Evolutionary conservation across 2,329 filamentous ascomycete species (phyloP).

Genomic region (Penicillium sp.): DNA sequence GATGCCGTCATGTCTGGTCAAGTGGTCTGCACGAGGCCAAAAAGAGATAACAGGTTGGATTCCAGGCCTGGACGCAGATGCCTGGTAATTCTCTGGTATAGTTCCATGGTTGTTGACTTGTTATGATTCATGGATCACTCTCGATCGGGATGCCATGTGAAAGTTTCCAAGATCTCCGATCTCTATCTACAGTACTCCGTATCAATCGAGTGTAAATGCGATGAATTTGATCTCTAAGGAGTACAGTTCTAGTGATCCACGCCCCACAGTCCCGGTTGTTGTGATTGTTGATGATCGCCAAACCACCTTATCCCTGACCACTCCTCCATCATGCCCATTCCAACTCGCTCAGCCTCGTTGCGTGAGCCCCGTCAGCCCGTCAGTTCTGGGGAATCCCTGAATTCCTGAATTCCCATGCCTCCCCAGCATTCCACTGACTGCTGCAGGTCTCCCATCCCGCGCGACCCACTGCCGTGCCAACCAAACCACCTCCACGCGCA

Average conservation of each 20-base stretch:
- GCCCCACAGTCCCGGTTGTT: neutral
- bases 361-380: conserved; percentile 33
- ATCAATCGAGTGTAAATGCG: too few relatives aligned
- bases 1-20: neutral
- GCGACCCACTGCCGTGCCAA: neutral
- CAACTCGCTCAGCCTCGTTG: conserved; percentile 34
- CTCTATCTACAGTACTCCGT: too few relatives aligned
- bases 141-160: too few relatives aligned
- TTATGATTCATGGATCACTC: too few relatives aligned
- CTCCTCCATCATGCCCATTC: conserved; percentile 34
- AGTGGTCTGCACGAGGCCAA: neutral
- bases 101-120: too few relatives aligned
- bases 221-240: too few relatives aligned
- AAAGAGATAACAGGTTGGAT: too few relatives aligned
- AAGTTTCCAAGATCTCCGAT: too few relatives aligned
- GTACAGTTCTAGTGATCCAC: too few relatives aligned
- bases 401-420: too few relatives aligned
- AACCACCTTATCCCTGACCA: too few relatives aligned
- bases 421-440: conserved; percentile 15
- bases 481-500: conserved; percentile 19
- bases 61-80: neutral
- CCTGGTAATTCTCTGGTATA: neutral
- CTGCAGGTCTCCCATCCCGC: conserved; percentile 12
- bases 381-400: conserved; percentile 14
- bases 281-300: neutral